Percentiles rank a stretch among this genome's conserved stretches.
Conservation (phyloP, 2,329 filamentous ascomycete genomes). For the Phialophora tarda region DNA sequence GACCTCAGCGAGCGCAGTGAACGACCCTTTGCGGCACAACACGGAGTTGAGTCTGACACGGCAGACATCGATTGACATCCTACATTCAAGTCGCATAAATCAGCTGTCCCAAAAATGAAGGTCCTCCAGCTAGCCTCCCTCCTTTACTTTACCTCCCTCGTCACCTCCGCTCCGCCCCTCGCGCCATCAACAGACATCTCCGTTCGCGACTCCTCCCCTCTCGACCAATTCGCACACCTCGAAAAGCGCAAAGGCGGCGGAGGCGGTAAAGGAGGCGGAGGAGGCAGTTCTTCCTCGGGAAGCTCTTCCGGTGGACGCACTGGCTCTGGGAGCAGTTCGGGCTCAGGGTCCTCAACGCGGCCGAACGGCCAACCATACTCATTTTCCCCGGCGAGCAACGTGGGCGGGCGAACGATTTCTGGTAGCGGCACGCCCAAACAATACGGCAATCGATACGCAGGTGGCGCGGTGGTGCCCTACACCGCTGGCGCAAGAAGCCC, state of each 20-base stretch:
- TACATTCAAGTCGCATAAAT: not conserved
- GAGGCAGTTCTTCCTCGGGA: conserved; percentile 25
- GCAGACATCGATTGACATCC: not conserved
- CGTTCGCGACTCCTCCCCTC: conserved; percentile 25
- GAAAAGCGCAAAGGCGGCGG: conserved; percentile 41
- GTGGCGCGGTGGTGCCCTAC: conserved; percentile 61
- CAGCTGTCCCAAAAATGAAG: conserved; percentile 26
- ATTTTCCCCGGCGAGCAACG: conserved; percentile 39
- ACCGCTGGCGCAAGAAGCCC: conserved; percentile 52
- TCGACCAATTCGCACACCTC: conserved; percentile 31
- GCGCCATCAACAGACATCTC: conserved; percentile 27
- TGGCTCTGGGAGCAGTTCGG: conserved; percentile 14
- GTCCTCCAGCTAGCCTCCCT: conserved; percentile 23
- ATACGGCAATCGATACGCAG: conserved; percentile 61
- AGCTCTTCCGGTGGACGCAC: conserved; percentile 20
- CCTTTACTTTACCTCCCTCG: conserved; percentile 27
- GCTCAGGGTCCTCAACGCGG: conserved; percentile 29
- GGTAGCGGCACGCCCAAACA: conserved; percentile 52
- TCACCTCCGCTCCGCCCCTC: conserved; percentile 28
- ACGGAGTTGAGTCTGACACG: not conserved
- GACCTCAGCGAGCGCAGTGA: not conserved
- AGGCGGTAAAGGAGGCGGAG: conserved; percentile 35
- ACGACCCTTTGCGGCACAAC: not conserved
- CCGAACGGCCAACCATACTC: conserved; percentile 32
- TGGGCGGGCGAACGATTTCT: conserved; percentile 42